Evolutionary conservation across 108 stramenopile species (phyloP), one percentile per base, ranked within the genome.

Genomic region (Fragilariopsis cylindrus): DNA sequence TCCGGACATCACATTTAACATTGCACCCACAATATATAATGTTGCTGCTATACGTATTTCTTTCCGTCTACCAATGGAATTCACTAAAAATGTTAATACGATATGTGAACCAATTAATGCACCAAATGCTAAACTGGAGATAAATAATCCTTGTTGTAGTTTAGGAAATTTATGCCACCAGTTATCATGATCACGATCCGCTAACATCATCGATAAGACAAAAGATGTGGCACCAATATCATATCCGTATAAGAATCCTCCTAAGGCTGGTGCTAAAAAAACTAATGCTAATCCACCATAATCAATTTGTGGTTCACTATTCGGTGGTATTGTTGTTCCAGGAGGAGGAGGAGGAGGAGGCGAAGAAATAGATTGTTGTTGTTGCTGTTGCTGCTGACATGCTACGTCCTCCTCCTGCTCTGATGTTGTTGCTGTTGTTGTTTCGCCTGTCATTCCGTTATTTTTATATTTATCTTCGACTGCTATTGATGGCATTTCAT

Each of bases 31-130:
- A 60, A 92, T 72, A 74, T 85, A 92, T 18, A 89, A 63, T 5
- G 77, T 21, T 1, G 90, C 78, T 9, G 84, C 86, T 12, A 94
- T 50, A 2, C 88, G 82, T 3, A 94, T 73, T 75, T 91, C 89
- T 45, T 73, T 82, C 6, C 90, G 84, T 21, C 93, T 75, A 8
- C 90, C 89, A 54, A 90, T 70, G 7, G 47, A 52, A 18, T 83
- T 70, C 12, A 86, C 82, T 45, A 77, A 48, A 48, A 65, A 76
- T 13, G 74, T 64, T 56, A 82, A 57, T 7, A 82, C 77, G 1
- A 82, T 66, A 55, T 82, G 82, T 21, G 68, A 70, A 13, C 82
- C 82, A 21, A 82, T 39, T n/a, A 82, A 63, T 44, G 82, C 82
- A 11, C 82, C 82, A 46, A 75, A 46, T n/a, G 77, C 55, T 40